A percentile compares a stretch with the other conserved stretches of the same genome.
phyloP scores from a whole-genome alignment of 768 basidiomycete genomes.

The Hortiboletus campestris region DNA sequence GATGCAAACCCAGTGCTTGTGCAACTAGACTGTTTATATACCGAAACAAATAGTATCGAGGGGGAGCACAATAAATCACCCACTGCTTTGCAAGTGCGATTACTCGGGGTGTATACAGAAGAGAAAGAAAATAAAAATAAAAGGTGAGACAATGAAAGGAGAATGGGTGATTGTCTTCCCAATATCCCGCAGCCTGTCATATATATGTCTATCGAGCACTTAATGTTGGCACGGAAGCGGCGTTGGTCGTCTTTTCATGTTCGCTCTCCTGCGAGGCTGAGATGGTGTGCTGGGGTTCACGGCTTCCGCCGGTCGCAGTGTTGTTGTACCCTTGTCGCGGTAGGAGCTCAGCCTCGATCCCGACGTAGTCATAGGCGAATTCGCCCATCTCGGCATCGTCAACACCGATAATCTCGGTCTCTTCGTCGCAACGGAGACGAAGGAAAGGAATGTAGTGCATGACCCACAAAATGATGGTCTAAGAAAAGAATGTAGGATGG shows the following conservation, averaged over 20 bases:
- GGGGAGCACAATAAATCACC: neutral
- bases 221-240: neutral
- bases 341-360: conserved; percentile 54
- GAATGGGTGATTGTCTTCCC: no score
- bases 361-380: conserved; percentile 86
- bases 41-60: neutral
- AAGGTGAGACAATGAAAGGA: neutral
- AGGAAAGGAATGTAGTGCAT: conserved; percentile 88
- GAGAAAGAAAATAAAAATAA: neutral
- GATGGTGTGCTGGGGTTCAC: conserved; percentile 34
- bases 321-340: conserved; percentile 32
- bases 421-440: conserved; percentile 63
- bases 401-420: conserved; percentile 77
- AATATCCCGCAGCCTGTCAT: neutral
- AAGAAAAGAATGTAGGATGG: neutral
- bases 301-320: conserved; percentile 28
- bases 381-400: conserved; percentile 92
- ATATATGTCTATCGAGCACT: neutral
- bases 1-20: neutral
- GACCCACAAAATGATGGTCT: conserved; percentile 81
- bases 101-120: neutral
- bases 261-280: conserved; percentile 30
- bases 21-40: neutral
- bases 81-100: neutral
- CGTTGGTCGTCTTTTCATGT: conserved; percentile 20